phyloP scores from a whole-genome alignment of 2,329 filamentous ascomycete genomes.

The Diaporthe nobilis region DNA sequence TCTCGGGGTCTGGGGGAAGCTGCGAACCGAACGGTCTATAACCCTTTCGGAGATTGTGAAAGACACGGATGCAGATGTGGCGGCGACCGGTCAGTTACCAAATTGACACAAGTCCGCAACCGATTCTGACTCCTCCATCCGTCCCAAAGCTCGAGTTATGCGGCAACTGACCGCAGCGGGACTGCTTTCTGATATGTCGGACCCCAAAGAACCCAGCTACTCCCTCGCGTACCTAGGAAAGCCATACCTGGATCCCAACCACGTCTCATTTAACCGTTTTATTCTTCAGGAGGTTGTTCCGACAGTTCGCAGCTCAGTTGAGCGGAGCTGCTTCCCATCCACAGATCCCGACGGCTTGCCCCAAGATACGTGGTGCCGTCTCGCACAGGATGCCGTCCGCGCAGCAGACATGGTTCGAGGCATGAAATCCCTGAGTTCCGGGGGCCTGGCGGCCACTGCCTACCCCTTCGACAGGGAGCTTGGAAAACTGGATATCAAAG shows the following conservation, averaged over 20 bases:
- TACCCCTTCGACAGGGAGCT: slow-evolving; percentile 28
- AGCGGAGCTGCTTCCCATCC: neutral
- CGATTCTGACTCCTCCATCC: neutral
- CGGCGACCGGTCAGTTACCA: neutral
- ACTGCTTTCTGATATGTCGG: neutral
- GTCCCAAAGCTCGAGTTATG: neutral
- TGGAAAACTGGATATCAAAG: neutral
- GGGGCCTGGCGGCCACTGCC: slow-evolving; percentile 9
- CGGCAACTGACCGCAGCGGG: slow-evolving; percentile 24
- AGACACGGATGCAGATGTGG: neutral
- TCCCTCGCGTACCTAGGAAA: neutral
- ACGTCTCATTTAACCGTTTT: slow-evolving; percentile 14
- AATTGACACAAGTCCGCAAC: fast-evolving
- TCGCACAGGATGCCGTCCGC: neutral
- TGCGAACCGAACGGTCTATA: neutral
- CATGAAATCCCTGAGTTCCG: slow-evolving; percentile 27
- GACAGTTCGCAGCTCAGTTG: neutral
- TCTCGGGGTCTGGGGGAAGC: slow-evolving; percentile 19
- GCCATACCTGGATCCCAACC: slow-evolving; percentile 21
- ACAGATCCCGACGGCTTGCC: neutral
- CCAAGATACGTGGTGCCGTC: neutral
- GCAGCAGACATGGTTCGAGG: slow-evolving; percentile 23
- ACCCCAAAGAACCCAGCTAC: neutral
- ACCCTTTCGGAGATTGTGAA: neutral
- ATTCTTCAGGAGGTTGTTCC: slow-evolving; percentile 14